These are phyloP conservation scores for Aspergillus sp. DNA, from an alignment of 2,329 filamentous ascomycete genomes.

Conservation along the genomic window DNA sequence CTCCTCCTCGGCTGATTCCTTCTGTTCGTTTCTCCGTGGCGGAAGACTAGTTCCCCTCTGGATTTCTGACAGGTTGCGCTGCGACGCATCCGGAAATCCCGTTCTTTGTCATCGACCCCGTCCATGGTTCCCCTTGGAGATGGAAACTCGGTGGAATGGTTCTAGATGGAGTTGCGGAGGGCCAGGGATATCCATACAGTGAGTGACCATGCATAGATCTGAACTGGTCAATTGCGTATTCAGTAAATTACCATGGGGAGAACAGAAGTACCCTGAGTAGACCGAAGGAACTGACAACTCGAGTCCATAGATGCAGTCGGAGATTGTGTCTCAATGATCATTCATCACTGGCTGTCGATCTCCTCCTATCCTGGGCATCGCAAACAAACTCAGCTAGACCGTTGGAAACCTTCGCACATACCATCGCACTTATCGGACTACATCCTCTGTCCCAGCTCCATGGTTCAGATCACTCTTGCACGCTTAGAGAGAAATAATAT, in stretches of 20 bases:
- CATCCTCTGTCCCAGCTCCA: background rate
- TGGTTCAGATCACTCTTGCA: background rate
- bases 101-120: background rate
- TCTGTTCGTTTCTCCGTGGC: background rate
- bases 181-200: too few species aligned
- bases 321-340: slow-evolving; percentile 1
- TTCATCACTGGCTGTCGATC: background rate
- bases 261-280: too few species aligned
- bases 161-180: slow-evolving; percentile 4
- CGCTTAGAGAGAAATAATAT: too few species aligned
- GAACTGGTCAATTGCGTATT: background rate
- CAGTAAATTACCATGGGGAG: too few species aligned
- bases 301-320: too few species aligned
- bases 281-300: too few species aligned
- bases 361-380: slow-evolving; percentile 2
- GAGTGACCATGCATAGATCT: too few species aligned
- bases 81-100: background rate
- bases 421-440: too few species aligned
- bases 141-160: background rate
- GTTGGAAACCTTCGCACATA: background rate
- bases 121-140: slow-evolving; percentile 4
- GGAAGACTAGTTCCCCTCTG: background rate
- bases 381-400: slow-evolving; percentile 4
- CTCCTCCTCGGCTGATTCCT: background rate
- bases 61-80: background rate